Evolutionary conservation across 2,329 filamentous ascomycete species (phyloP).

Genomic region (Elsinoe perseae): DNA sequence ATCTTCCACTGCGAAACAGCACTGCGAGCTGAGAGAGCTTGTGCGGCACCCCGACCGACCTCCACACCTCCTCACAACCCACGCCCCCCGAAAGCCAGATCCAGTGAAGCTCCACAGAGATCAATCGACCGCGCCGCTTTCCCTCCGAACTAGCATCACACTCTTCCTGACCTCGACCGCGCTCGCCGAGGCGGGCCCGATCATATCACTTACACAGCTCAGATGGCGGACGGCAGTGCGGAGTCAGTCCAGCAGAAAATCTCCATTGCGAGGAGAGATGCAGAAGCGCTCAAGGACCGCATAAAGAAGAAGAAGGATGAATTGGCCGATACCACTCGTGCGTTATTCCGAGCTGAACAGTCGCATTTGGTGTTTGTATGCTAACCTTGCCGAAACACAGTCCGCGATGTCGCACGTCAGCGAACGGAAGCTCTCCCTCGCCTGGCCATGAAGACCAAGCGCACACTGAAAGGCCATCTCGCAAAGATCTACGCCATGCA

Average conservation of each 20-base stretch:
- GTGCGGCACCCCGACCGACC: conserved; percentile 1
- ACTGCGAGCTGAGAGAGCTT: not conserved
- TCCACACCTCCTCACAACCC: conserved; percentile 8
- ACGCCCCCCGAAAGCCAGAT: not conserved
- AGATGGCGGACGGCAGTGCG: conserved; percentile 43
- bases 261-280: conserved; percentile 95
- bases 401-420: conserved; percentile 85
- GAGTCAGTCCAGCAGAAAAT: conserved; percentile 55
- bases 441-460: conserved; percentile 95
- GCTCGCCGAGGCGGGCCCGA: conserved; percentile 15
- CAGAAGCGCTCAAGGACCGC: conserved; percentile 92
- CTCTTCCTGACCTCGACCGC: not conserved
- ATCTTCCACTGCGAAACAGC: not conserved
- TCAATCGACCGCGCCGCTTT: not conserved
- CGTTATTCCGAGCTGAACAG: conserved; percentile 36
- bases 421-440: conserved; percentile 86
- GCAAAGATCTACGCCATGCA: conserved; percentile 99
- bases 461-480: conserved; percentile 92
- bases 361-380: conserved; percentile 4
- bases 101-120: not conserved
- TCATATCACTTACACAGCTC: conserved; percentile 12
- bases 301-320: conserved; percentile 99
- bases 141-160: not conserved
- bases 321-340: conserved; percentile 93
- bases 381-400: conserved; percentile 41